A percentile compares a stretch with the other conserved stretches of the same genome.
phyloP scores from a whole-genome alignment of 1,284 basidiomycete genomes.

The Exobasidium rhododendri region DNA sequence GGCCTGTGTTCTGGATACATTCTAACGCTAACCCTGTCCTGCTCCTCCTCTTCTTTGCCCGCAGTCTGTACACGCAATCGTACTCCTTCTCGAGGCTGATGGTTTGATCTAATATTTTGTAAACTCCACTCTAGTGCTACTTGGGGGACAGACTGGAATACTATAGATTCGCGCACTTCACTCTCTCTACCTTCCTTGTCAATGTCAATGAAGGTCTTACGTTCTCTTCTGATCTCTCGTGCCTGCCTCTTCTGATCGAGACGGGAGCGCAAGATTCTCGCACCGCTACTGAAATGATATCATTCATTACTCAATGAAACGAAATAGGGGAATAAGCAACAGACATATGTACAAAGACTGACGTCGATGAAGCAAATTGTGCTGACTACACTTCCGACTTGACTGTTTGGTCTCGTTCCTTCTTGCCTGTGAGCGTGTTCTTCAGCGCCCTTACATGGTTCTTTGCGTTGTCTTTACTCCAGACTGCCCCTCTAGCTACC shows the following conservation, averaged over 20 bases:
- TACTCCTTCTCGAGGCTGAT: slow-evolving; percentile 50
- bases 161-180: too few relatives aligned
- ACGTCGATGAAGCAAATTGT: too few relatives aligned
- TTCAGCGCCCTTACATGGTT: background rate
- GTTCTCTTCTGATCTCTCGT: too few relatives aligned
- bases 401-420: slow-evolving; percentile 16
- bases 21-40: background rate
- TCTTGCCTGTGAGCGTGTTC: slow-evolving; percentile 13
- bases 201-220: too few relatives aligned
- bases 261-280: too few relatives aligned
- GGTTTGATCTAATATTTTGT: slow-evolving; percentile 29
- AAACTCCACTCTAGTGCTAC: too few relatives aligned
- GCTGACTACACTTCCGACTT: slow-evolving; percentile 7
- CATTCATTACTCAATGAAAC: too few relatives aligned
- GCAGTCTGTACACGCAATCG: slow-evolving; percentile 72
- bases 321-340: background rate
- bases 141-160: too few relatives aligned
- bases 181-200: too few relatives aligned
- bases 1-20: background rate
- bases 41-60: background rate
- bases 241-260: too few relatives aligned
- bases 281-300: too few relatives aligned
- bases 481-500: slow-evolving; percentile 36
- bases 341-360: background rate
- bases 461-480: slow-evolving; percentile 36